Evolutionary conservation across 2,329 filamentous ascomycete genomes (phyloP).

Genomic region (Beauveria sp.): DNA sequence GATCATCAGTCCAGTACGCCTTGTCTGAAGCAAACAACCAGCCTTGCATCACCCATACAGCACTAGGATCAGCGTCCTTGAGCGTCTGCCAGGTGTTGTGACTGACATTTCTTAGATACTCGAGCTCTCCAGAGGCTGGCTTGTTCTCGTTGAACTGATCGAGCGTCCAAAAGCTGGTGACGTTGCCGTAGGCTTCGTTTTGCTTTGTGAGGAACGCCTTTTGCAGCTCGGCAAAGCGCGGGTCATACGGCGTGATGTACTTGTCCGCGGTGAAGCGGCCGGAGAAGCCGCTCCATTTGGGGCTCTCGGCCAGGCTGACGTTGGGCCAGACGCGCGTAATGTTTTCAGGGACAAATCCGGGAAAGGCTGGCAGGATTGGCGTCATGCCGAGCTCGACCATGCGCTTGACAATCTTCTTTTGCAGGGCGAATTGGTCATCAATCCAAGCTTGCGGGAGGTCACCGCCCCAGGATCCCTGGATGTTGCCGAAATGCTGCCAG

Average conservation of each 20-base stretch:
- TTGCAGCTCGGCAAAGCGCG: constrained; percentile 34
- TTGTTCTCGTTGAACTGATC: constrained; percentile 47
- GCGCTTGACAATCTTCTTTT: constrained; percentile 38
- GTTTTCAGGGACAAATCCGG: constrained; percentile 39
- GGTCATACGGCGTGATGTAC: constrained; percentile 39
- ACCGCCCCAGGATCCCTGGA: constrained; percentile 41
- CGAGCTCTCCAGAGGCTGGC: constrained; percentile 35
- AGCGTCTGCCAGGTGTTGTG: constrained; percentile 32
- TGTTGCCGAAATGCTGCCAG: constrained; percentile 49
- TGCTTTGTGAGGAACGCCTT: constrained; percentile 39
- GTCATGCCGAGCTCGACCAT: constrained; percentile 47
- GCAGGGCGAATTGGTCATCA: constrained; percentile 37
- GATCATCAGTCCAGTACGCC: constrained; percentile 32
- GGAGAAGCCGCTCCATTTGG: constrained; percentile 35
- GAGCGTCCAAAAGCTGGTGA: constrained; percentile 40
- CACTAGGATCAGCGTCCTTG: constrained; percentile 35
- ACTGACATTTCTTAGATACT: constrained; percentile 34
- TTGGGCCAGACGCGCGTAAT: constrained; percentile 33
- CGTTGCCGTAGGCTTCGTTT: constrained; percentile 36
- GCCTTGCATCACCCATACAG: constrained; percentile 42
- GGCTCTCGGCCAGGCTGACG: constrained; percentile 34
- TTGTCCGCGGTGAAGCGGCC: constrained; percentile 35
- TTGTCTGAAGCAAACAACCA: constrained; percentile 37
- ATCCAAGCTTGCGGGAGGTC: constrained; percentile 37
- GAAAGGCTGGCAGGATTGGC: constrained; percentile 42